Evolutionary conservation across 805 yeast genomes (phyloP), one percentile per base, ranked within the genome.

Genomic region (Ascoidea tarda): DNA sequence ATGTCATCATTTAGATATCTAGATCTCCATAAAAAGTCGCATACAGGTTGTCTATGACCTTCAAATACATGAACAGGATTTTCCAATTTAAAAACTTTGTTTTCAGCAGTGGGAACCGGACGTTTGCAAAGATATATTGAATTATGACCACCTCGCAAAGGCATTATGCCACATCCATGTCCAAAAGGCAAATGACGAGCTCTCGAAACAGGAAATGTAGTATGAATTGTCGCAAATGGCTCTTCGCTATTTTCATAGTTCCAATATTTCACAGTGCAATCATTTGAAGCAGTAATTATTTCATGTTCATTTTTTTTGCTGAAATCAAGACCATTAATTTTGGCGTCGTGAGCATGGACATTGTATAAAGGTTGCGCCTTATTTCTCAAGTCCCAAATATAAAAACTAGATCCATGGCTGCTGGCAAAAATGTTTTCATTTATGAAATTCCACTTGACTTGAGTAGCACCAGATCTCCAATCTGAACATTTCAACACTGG

Each of bases 391-490:
- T 93, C 99, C 99, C 99, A 93, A 1, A 93, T 70, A 55, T 81
- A 80, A 47, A 91, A 76, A 50, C 81, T 74, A 60, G 84, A 78
- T 60, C 87, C 95, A 63, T 93, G 99, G 5, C 95, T 75, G 1
- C 93, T 82, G 0, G 97, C 96, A 32, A 93, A 62, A 33, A 89
- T 75, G 61, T 85, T 75, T 1, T 88, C 80, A 60, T 90, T 82
- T 48, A 74, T 71, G 57, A 79, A 79, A 63, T 84, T 87, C 97
- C 98, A 93, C 63, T 91, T 89, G 14, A 89, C 96, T 65, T 91
- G 98, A 0, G 95, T 79, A 2, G 97, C 95, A 2, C 95, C 91
- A 0, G 96, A 95, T 53, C 86, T 70, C 95, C 96, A 93, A 62
- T 91, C 96, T n/a, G 96, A 87, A 69, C 87, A 89, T 49, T 81